phyloP scores from a whole-genome alignment of 768 basidiomycete genomes.

The Amanita exitialis region DNA sequence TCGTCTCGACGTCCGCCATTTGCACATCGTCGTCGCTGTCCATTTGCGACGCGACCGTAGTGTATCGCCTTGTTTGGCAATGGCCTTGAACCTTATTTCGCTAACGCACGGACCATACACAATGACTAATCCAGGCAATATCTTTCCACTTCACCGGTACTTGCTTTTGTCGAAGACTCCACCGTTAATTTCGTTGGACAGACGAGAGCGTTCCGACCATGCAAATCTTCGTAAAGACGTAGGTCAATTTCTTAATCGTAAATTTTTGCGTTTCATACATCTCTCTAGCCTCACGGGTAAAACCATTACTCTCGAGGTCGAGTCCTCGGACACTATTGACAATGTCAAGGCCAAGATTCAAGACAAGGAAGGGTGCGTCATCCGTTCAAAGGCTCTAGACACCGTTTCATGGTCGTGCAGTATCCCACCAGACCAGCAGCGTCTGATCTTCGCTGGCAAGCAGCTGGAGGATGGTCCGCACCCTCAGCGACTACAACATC shows the following conservation, averaged over 20 bases:
- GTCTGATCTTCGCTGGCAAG: constrained; percentile 98
- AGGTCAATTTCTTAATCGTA: constrained; percentile 18
- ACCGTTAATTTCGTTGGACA: constrained; percentile 84
- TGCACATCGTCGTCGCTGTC: constrained; percentile 46
- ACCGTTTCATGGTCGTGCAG: constrained; percentile 23
- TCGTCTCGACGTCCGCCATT: constrained; percentile 38
- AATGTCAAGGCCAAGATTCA: constrained; percentile 98
- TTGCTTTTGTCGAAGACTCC: constrained; percentile 91
- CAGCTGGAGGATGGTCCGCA: constrained; percentile 99
- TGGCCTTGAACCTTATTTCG: constrained; percentile 22
- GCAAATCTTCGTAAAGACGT: constrained; percentile 99
- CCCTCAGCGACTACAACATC: constrained; percentile 92
- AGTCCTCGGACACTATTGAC: constrained; percentile 95
- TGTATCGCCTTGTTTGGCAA: constrained; percentile 10
- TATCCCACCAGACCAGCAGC: constrained; percentile 92
- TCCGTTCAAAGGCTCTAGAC: constrained; percentile 13
- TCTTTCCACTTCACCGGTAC: constrained; percentile 27
- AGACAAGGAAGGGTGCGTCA: constrained; percentile 81
- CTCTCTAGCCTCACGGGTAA: constrained; percentile 85
- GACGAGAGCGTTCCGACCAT: constrained; percentile 71
- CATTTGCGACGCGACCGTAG: constrained; percentile 27
- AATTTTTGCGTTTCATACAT: constrained; percentile 4
- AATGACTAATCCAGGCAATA: constrained; percentile 26
- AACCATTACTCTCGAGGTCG: constrained; percentile 97
- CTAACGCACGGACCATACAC: constrained; percentile 31